Evolutionary conservation across 441 rosid genomes (phyloP), one percentile per base, ranked within the genome.

Genomic region (Aquilaria agallochum): DNA sequence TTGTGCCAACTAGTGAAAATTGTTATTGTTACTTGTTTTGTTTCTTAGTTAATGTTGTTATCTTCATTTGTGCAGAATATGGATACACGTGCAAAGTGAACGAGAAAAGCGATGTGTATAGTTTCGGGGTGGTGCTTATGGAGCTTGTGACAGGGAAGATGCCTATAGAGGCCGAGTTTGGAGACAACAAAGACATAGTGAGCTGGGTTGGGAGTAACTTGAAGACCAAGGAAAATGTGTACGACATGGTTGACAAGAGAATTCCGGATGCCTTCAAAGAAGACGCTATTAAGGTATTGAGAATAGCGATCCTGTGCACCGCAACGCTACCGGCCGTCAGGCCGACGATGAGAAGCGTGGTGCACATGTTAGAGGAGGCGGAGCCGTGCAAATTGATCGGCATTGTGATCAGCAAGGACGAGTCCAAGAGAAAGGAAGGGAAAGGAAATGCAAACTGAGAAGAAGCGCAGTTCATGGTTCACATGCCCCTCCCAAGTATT

Each of bases 41-140:
- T 20, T 20, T 20, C 27, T 20, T 3, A 27, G 32, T 53, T 49
- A 56, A 68, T 31, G 27, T n/a, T 0, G 33, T 56, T 33, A 31
- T 45, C 10, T 59, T 47, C 6, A 13, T 34, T 56, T 68, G 50
- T 71, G 65, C 86, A 94, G 97, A 94, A 76, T 90, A 90, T 48
- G 98, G 93, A 9, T 94, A 89, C 73, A 76, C 97, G 1, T 79
- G 68, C 72, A 94, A 82, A 61, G 97, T 94, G 59, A 79, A 74
- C 5, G 97, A 94, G 74, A 93, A 90, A 77, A 85, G 89, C 55
- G 96, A 93, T 14, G 98, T 93, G 63, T 94, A 91, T 32, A 89
- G 99, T 71, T 94, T 91, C 12, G 99, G 97, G 4, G 99, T 94
- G 27, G 97, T 94, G 53, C 62, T 94, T 52, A 85, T 91, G 92